Percentiles rank a stretch among this genome's conserved stretches.
Conservation (phyloP, 306 rosid species). For the Boehmeria nivea region DNA sequence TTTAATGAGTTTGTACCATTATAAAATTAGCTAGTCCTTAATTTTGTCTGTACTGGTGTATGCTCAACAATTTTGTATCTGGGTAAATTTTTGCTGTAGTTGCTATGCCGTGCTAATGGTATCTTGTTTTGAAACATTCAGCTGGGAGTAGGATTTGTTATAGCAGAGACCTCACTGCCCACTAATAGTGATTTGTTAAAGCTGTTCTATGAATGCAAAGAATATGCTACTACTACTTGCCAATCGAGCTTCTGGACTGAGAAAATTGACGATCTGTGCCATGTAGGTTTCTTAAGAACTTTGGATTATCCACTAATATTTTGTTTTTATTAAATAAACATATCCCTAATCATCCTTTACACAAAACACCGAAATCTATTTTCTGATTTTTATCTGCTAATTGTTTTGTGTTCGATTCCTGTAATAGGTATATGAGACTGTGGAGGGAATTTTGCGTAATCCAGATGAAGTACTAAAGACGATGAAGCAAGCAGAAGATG, state of each 20-base stretch:
- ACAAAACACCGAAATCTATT: no score
- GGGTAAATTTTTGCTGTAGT: neutral
- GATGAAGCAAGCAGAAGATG: constrained; percentile 56
- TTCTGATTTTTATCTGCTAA: no score
- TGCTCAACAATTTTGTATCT: neutral
- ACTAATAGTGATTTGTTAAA: constrained; percentile 59
- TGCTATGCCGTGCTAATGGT: constrained; percentile 26
- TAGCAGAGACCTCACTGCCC: constrained; percentile 62
- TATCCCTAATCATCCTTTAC: neutral
- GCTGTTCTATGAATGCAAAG: constrained; percentile 88
- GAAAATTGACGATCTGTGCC: constrained; percentile 76
- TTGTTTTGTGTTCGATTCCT: neutral
- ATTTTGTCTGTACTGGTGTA: neutral
- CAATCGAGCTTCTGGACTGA: constrained; percentile 51
- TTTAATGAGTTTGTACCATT: neutral
- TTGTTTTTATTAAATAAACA: neutral
- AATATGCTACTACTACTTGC: constrained; percentile 49
- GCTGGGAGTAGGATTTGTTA: constrained; percentile 83
- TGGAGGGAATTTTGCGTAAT: constrained; percentile 72
- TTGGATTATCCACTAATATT: constrained; percentile 5
- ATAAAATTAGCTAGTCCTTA: neutral
- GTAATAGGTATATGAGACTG: constrained; percentile 76
- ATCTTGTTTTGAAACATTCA: constrained; percentile 36
- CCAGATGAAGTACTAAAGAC: constrained; percentile 74
- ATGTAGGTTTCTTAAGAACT: constrained; percentile 43